Evolutionary conservation across 1,284 basidiomycete species (phyloP).

Genomic region (Boletus holoroseus): DNA sequence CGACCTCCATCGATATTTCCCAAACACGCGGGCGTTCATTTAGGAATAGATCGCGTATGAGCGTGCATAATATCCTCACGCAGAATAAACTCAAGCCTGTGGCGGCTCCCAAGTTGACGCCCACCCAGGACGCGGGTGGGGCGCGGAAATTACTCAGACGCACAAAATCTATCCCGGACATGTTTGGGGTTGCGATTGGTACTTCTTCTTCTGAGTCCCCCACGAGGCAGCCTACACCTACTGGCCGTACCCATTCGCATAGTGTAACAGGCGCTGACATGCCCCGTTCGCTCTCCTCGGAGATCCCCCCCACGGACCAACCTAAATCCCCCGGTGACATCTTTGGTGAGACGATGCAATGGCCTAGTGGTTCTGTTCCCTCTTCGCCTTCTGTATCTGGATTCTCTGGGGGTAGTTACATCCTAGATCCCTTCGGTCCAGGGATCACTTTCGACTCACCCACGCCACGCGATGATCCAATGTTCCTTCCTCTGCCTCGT

Average conservation of each 20-base stretch:
- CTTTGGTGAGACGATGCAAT: conserved; percentile 63
- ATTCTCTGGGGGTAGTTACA: conserved; percentile 28
- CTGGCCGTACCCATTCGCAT: conserved; percentile 65
- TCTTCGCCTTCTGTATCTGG: conserved; percentile 35
- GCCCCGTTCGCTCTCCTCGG: conserved; percentile 36
- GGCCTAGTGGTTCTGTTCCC: conserved; percentile 39
- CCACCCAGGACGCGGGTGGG: conserved; percentile 18
- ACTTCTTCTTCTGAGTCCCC: conserved; percentile 22
- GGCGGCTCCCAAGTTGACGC: conserved; percentile 13
- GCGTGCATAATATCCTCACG: conserved; percentile 57
- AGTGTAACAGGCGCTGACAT: conserved; percentile 71
- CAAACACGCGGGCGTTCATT: conserved; percentile 20
- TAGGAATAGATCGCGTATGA: conserved; percentile 53
- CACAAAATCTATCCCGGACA: conserved; percentile 65
- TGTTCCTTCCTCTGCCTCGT: conserved; percentile 41
- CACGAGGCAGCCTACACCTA: conserved; percentile 29
- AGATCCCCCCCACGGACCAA: conserved; percentile 10
- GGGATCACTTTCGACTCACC: conserved; percentile 60
- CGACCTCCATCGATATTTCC: conserved; percentile 26
- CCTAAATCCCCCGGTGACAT: conserved; percentile 43
- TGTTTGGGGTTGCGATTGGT: conserved; percentile 36
- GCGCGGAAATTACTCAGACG: conserved; percentile 44
- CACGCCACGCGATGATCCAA: conserved; percentile 36
- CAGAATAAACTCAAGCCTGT: conserved; percentile 46
- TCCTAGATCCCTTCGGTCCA: conserved; percentile 57